Evolutionary conservation across 306 rosid species (phyloP), one percentile per base, ranked within the genome.

Genomic region (Astragalus glycyphyllos): DNA sequence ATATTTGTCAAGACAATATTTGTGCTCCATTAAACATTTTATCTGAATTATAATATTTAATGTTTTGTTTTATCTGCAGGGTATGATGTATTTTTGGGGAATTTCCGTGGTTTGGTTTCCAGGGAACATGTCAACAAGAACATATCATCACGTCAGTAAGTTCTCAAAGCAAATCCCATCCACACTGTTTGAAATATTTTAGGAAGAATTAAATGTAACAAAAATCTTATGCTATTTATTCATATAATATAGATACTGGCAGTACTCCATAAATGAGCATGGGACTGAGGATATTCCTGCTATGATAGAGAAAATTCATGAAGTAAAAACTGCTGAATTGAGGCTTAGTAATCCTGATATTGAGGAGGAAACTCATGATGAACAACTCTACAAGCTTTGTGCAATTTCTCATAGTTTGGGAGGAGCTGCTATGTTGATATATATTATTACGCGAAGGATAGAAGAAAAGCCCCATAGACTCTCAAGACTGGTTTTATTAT

Each of bases 251-350:
- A 93, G 98, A 84, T 93, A 93, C 68, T 93, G 98, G 98, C 77
- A 74, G 54, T 93, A 93, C 80, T 93, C 98, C 67, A 81, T 93
- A 65, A 93, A 93, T 65, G 98, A 93, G 81, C 97, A 90, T 32
- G 98, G 90, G 51, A 90, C 88, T n/a, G 78, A 88, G 84, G 98
- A 93, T 72, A 85, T 93, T 80, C 96, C 97, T 31, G 96, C 97
- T 34, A 77, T 93, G 89, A 81, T 93, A 62, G 97, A 88, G 81
- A 93, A 90, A 79, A 90, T 93, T 59, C 86, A 93, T 46, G 26
- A 88, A 78, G 92, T 93, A 11, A 93, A 93, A 81, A 84, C 86
- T 45, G 74, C 85, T 11, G 97, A 90, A 80, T 75, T 93, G 77
- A 85, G 73, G 83, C 86, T 93, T 54, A 74, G 82, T 80, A 88